phyloP scores from a whole-genome alignment of 164 flowering plant genomes.

The Chimonanthus praecox region DNA sequence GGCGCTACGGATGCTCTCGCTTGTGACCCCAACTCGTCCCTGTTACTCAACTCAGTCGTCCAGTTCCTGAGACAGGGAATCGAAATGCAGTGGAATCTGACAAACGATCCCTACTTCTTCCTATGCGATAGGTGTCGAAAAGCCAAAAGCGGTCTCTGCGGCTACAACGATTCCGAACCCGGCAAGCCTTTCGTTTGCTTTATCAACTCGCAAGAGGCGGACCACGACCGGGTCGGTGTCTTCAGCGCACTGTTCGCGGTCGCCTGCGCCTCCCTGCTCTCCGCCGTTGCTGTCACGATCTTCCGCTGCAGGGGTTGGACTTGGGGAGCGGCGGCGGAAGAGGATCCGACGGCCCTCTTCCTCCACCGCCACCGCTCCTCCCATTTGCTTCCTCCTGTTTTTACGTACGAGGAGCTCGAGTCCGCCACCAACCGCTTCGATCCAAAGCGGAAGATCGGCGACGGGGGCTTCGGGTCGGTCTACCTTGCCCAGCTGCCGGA shows the following conservation, averaged over 20 bases:
- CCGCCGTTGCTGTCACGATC: constrained; percentile 18
- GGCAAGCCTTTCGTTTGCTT: constrained; percentile 54
- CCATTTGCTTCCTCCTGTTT: constrained; percentile 68
- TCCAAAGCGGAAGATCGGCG: constrained; percentile 71
- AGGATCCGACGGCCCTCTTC: constrained; percentile 58
- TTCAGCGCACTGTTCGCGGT: constrained; percentile 18
- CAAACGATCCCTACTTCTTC: constrained; percentile 37
- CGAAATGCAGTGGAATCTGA: constrained; percentile 47
- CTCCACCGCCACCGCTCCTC: constrained; percentile 62
- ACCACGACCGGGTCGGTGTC: constrained; percentile 16
- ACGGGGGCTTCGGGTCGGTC: constrained; percentile 94
- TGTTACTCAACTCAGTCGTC: neutral
- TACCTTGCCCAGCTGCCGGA: constrained; percentile 61
- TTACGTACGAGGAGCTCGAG: constrained; percentile 84
- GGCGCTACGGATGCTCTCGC: too few relatives aligned
- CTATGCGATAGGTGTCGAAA: constrained; percentile 40
- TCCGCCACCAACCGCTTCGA: constrained; percentile 64
- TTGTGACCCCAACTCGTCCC: too few relatives aligned
- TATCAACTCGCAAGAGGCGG: constrained; percentile 2
- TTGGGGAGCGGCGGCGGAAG: constrained; percentile 23
- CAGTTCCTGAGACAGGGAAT: constrained; percentile 28
- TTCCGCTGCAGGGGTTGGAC: constrained; percentile 21
- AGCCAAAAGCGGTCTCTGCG: constrained; percentile 45
- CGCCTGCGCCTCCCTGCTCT: constrained; percentile 25
- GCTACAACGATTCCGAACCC: constrained; percentile 61